A percentile compares a stretch with the other conserved stretches of the same genome.
These are phyloP conservation scores for Stentor roeselii DNA, from an alignment of 73 alveolate genomes.

Conservation along the genomic window DNA sequence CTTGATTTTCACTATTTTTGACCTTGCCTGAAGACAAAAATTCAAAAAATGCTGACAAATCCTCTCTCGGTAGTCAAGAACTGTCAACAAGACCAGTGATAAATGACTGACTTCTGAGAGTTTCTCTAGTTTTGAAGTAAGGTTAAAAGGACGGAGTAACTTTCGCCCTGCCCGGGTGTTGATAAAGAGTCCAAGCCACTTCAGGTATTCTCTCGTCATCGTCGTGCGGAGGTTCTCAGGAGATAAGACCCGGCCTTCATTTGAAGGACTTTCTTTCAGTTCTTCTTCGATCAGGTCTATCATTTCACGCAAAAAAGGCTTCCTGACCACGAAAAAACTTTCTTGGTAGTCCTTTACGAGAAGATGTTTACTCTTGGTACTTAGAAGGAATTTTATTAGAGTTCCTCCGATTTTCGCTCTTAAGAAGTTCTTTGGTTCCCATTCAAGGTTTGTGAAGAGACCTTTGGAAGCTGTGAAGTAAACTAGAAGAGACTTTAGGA, in stretches of 20 bases:
- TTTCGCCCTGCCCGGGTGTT: background rate
- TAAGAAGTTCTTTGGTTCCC: background rate
- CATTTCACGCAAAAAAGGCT: background rate
- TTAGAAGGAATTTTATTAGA: background rate
- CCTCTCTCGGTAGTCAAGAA: conserved; percentile 2
- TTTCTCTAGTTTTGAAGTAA: conserved; percentile 10
- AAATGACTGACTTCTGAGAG: background rate
- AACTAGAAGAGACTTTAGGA: background rate
- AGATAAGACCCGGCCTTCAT: background rate
- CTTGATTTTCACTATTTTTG: background rate
- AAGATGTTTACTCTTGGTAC: background rate
- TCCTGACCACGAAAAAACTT: conserved; percentile 26
- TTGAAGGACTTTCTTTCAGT: background rate
- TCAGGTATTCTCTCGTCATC: conserved; percentile 19
- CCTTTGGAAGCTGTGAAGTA: background rate
- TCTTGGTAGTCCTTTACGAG: background rate
- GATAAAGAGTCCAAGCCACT: conserved; percentile 8
- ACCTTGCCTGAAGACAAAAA: conserved; percentile 14
- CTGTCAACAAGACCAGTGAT: background rate
- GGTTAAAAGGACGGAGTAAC: background rate
- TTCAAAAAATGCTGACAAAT: background rate
- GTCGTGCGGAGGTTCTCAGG: conserved; percentile 16
- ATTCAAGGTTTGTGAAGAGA: background rate
- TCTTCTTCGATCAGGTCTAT: conserved; percentile 17
- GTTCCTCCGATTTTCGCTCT: background rate